Conservation (phyloP, 176 grass and related monocot species). For the Triticum monococcum region DNA sequence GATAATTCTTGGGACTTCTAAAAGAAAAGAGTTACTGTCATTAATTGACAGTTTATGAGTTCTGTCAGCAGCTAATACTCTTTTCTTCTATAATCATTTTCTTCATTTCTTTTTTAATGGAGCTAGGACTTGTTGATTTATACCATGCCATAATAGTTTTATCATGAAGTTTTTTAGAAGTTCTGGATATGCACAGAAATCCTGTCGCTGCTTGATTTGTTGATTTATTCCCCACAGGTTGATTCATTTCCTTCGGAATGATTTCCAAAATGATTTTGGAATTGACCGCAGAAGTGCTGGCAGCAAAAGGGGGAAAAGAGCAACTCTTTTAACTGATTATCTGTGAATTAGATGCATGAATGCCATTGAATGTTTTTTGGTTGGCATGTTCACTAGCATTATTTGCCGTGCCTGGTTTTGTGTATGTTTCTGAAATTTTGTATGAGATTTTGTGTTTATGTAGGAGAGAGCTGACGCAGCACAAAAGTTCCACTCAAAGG, state of each 20-base stretch:
- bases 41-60: background rate
- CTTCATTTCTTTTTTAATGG: background rate
- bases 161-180: constrained; percentile 17
- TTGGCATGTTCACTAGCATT: background rate
- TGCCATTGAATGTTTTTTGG: constrained; percentile 29
- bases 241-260: constrained; percentile 43
- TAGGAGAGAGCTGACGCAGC: constrained; percentile 88
- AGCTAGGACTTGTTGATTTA: background rate
- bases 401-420: background rate
- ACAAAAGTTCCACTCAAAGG: constrained; percentile 74
- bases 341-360: constrained; percentile 32
- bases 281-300: constrained; percentile 45
- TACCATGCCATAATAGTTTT: background rate
- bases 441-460: constrained; percentile 37
- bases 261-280: constrained; percentile 46
- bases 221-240: constrained; percentile 53
- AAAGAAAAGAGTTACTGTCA: background rate
- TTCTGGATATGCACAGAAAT: constrained; percentile 15
- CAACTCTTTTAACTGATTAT: constrained; percentile 25
- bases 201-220: constrained; percentile 49
- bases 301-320: constrained; percentile 39
- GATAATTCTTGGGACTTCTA: background rate
- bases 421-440: constrained; percentile 30
- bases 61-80: background rate
- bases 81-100: background rate